Percentiles rank a stretch among this genome's conserved stretches.
These are phyloP conservation scores for Alliaria petiolata DNA, from an alignment of 345 rosid genomes.

Conservation along the genomic window DNA sequence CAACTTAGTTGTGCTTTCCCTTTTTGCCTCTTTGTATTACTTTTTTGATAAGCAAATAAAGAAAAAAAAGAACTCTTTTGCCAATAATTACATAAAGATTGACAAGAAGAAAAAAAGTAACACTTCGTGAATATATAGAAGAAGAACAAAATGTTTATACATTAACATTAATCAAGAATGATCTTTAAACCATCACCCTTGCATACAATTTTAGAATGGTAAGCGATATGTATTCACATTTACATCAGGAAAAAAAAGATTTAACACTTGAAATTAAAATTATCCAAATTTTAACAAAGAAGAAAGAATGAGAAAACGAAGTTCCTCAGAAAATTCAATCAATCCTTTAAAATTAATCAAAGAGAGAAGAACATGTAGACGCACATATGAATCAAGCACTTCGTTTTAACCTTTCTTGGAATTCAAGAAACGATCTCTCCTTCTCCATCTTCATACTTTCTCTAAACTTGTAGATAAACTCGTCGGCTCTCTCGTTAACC, in stretches of 20 bases:
- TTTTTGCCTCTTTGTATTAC: background rate
- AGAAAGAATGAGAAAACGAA: background rate
- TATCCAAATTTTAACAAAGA: background rate
- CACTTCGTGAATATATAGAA: background rate
- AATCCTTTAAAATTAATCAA: background rate
- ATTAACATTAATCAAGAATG: background rate
- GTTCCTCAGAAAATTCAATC: conserved; percentile 7
- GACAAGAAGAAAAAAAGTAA: background rate
- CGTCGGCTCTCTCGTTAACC: conserved; percentile 85
- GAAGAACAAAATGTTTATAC: conserved; percentile 4
- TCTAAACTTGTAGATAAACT: conserved; percentile 62
- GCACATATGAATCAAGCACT: conserved; percentile 33
- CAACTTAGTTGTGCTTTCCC: conserved; percentile 26
- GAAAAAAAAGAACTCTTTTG: background rate
- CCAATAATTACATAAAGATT: background rate
- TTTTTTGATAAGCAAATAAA: background rate
- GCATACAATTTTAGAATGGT: background rate
- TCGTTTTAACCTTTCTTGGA: conserved; percentile 69
- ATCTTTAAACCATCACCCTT: background rate
- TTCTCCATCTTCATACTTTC: conserved; percentile 64
- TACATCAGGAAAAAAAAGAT: background rate
- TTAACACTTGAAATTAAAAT: background rate
- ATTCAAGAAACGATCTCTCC: conserved; percentile 56
- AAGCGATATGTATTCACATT: conserved; percentile 11
- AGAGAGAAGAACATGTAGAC: background rate